These are phyloP conservation scores for Pythium graminicola DNA, from an alignment of 352 stramenopile species.

Conservation along the genomic window DNA sequence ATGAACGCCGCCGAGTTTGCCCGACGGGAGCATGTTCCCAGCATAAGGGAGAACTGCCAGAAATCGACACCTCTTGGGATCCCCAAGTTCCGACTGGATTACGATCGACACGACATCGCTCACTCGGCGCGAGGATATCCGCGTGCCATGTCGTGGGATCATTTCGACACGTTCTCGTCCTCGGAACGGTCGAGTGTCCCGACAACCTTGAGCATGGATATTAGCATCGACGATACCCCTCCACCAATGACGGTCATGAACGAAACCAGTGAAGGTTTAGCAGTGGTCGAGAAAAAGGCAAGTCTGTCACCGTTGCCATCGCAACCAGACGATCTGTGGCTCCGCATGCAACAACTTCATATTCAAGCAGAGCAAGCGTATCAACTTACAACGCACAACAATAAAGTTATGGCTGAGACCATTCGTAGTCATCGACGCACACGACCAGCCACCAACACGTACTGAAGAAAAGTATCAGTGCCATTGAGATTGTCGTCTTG, in stretches of 20 bases:
- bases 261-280: too few species aligned
- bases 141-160: too few species aligned
- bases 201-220: not conserved
- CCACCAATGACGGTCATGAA: too few species aligned
- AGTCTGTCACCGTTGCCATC: too few species aligned
- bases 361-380: slow-evolving; percentile 17
- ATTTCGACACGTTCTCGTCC: not conserved
- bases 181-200: not conserved
- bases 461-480: not conserved
- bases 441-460: too few species aligned
- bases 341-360: slow-evolving; percentile 11
- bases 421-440: not conserved
- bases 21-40: slow-evolving; percentile 1
- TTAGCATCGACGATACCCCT: not conserved
- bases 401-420: not conserved
- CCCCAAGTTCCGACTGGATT: not conserved
- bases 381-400: slow-evolving; percentile 11
- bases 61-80: not conserved
- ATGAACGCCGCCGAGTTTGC: slow-evolving; percentile 6
- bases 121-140: too few species aligned
- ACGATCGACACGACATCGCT: too few species aligned
- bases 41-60: not conserved
- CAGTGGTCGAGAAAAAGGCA: too few species aligned
- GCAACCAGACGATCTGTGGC: slow-evolving; percentile 6
- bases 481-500: not conserved